phyloP scores from a whole-genome alignment of 768 basidiomycete genomes.

The Paxillus ammoniavirescens region DNA sequence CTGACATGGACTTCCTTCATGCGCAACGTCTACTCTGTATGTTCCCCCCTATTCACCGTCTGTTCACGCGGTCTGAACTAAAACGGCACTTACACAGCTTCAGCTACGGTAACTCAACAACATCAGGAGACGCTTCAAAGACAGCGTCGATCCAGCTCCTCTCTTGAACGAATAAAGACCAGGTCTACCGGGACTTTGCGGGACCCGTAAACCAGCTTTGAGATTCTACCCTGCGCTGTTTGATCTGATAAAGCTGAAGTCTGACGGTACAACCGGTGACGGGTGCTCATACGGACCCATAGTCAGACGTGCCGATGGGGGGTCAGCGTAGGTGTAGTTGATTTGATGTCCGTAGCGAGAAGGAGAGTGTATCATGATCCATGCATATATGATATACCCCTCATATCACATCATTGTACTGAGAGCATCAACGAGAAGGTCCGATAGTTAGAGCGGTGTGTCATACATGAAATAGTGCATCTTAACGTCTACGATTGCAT shows the following conservation, averaged over 20 bases:
- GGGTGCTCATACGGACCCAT: conserved; percentile 17
- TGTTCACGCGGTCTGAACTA: background rate
- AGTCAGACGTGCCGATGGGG: background rate
- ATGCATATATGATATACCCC: no score
- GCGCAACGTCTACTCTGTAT: conserved; percentile 43
- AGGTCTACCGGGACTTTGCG: conserved; percentile 32
- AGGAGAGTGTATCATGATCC: no score
- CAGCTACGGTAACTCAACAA: conserved; percentile 38
- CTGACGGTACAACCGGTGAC: conserved; percentile 20
- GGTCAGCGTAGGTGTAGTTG: no score
- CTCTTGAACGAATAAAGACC: conserved; percentile 35
- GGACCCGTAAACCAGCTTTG: conserved; percentile 9
- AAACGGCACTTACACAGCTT: conserved; percentile 25
- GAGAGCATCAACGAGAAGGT: no score
- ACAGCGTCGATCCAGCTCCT: conserved; percentile 42
- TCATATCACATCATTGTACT: no score
- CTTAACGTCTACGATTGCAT: no score
- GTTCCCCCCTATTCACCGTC: conserved; percentile 1
- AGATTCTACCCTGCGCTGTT: conserved; percentile 21
- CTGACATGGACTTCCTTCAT: conserved; percentile 14
- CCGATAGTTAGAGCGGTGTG: no score
- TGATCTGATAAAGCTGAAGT: conserved; percentile 17
- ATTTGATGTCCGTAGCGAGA: no score
- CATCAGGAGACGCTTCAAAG: conserved; percentile 9
- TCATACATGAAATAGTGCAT: no score